Percentiles rank a stretch among this genome's conserved stretches.
Evolutionary conservation across 108 stramenopile species (phyloP).

Genomic region (Cyclotella kingstonii): DNA sequence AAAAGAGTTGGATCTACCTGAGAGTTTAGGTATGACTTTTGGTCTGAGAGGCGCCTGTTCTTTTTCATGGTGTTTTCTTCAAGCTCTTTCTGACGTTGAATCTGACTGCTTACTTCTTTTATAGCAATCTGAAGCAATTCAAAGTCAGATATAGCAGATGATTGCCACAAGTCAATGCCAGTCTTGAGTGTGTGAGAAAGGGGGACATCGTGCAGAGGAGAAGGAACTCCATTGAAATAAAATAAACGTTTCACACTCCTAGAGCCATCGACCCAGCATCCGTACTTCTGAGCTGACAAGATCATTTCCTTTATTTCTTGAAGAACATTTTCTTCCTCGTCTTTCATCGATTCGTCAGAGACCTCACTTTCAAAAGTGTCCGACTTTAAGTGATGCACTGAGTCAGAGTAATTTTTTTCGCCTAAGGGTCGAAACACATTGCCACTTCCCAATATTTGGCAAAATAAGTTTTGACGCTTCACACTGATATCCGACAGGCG

Average conservation of each 20-base stretch:
- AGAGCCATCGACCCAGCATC: slow-evolving; percentile 70
- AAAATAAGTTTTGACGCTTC: slow-evolving; percentile 70
- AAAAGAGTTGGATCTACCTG: slow-evolving; percentile 72
- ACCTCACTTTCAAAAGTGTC: slow-evolving; percentile 8
- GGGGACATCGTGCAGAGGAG: slow-evolving; percentile 61
- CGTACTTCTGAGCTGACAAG: slow-evolving; percentile 64
- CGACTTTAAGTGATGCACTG: not conserved
- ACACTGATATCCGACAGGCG: slow-evolving; percentile 74
- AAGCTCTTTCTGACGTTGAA: slow-evolving; percentile 49
- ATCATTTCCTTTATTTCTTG: slow-evolving; percentile 72
- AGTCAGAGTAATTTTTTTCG: slow-evolving; percentile 9
- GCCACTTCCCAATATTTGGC: slow-evolving; percentile 64
- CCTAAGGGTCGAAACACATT: slow-evolving; percentile 67
- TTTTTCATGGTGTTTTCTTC: too few species aligned
- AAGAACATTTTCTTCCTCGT: slow-evolving; percentile 61
- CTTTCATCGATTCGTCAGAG: slow-evolving; percentile 18
- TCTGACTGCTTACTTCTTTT: slow-evolving; percentile 76
- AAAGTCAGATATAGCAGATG: slow-evolving; percentile 79
- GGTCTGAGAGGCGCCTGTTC: slow-evolving; percentile 36
- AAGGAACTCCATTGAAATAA: slow-evolving; percentile 24
- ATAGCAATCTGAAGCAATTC: slow-evolving; percentile 81
- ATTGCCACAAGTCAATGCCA: slow-evolving; percentile 81
- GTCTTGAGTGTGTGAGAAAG: slow-evolving; percentile 69
- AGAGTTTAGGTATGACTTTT: slow-evolving; percentile 75
- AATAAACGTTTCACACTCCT: slow-evolving; percentile 52